Percentiles rank a stretch among this genome's conserved stretches.
Conservation (phyloP, 495 filamentous ascomycete species). For the Bacidia gigantensis region DNA sequence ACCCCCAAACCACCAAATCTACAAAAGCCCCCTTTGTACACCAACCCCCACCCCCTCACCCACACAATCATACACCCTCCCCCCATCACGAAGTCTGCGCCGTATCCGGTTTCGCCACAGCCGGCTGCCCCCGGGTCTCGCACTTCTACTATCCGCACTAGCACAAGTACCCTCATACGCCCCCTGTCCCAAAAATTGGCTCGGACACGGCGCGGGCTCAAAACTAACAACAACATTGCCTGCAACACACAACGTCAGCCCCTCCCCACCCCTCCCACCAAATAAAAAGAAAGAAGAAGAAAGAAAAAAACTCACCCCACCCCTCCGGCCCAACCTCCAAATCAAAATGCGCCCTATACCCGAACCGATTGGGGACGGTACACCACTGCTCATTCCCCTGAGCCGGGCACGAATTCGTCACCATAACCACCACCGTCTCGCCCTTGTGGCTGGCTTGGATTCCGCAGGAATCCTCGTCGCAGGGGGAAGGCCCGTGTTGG, state of each 20-base stretch:
- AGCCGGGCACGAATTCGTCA: not conserved
- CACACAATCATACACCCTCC: too few species aligned
- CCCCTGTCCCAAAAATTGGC: not conserved
- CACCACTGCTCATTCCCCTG: slow-evolving; percentile 5
- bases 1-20: too few species aligned
- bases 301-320: not conserved
- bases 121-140: not conserved
- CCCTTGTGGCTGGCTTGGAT: not conserved
- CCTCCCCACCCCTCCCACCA: not conserved
- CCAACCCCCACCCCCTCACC: too few species aligned
- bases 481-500: not conserved
- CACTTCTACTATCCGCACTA: not conserved
- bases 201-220: not conserved
- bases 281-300: not conserved
- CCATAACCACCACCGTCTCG: not conserved
- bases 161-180: not conserved
- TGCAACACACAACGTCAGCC: too few species aligned
- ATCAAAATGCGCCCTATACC: slow-evolving; percentile 2
- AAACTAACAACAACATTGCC: slow-evolving; percentile 1
- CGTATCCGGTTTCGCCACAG: too few species aligned
- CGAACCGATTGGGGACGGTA: not conserved
- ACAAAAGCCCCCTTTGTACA: too few species aligned
- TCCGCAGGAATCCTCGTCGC: not conserved
- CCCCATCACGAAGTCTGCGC: too few species aligned
- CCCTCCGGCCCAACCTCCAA: not conserved